Base-by-base conservation (phyloP, 2,329 filamentous ascomycete genomes). In the Beauveria rudraprayagi region DNA sequence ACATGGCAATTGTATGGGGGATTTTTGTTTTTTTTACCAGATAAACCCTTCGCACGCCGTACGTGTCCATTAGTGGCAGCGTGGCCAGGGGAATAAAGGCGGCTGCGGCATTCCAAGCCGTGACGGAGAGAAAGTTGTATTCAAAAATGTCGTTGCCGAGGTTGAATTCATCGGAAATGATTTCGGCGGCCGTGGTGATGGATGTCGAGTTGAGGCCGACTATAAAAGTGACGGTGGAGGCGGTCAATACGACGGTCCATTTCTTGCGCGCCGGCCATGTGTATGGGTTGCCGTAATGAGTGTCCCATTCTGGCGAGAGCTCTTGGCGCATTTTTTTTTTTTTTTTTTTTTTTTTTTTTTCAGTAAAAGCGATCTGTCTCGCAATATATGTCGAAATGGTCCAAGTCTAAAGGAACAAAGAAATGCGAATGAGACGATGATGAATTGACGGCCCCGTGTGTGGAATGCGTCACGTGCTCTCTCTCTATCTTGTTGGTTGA, bases 1-100 rank as follows among this genome's bases (percentile, higher is more conserved):
- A 17, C n/a, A 16, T 44, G 41, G 11, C 14, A 11, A 11, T 22
- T 14, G 44, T 26, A 19, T 11, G 19, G 19, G 19, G 19, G 19
- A 3, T 6, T 7, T 26, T 26, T 26, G n/a, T n/a, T 5, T 1
- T 26, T 7, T 2, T 34, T 55, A 61, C 62, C 60, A 63, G 37
- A 30, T 63, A 63, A 1, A 60, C 56, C 24, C 16, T 43, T 28
- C 60, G 41, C 55, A 63, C 62, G 22, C 62, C 62, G 14, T 63
- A 63, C 3, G 60, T 63, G 47, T 63, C 62, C 62, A 63, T 63
- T 8, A 63, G 22, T n/a, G 62, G 62, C 30, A 63, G 60, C 17
- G 62, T 63, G 6, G 50, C 28, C 28, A 63, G 41, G 3, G 62
- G 60, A 3, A 62, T 56, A 10, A 60, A 17, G 0, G 62, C 62